Percentiles rank a stretch among this genome's conserved stretches.
phyloP scores from a whole-genome alignment of 495 filamentous ascomycete genomes.

The Podospora sp. region DNA sequence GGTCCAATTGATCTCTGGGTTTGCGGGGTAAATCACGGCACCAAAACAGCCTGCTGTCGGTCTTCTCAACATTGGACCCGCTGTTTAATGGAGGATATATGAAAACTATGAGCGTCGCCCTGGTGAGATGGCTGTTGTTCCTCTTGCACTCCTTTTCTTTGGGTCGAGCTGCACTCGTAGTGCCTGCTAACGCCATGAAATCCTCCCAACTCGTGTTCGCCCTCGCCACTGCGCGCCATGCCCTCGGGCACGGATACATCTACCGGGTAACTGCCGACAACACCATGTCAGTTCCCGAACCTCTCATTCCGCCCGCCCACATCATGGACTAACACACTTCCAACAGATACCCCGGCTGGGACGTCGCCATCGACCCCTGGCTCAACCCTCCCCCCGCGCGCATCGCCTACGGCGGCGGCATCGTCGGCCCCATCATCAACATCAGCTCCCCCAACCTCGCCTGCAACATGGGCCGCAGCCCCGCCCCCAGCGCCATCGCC shows the following conservation, averaged over 20 bases:
- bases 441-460: slow-evolving; percentile 55
- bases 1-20: too few relatives aligned
- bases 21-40: too few relatives aligned
- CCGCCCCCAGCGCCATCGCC: slow-evolving; percentile 49
- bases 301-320: neutral
- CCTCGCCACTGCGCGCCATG: neutral
- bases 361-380: slow-evolving; percentile 26
- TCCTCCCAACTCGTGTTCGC: too few relatives aligned
- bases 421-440: slow-evolving; percentile 48
- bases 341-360: slow-evolving; percentile 29
- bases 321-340: neutral
- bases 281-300: slow-evolving; percentile 1
- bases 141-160: too few relatives aligned
- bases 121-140: too few relatives aligned
- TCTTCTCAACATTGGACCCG: too few relatives aligned
- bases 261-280: neutral
- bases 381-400: slow-evolving; percentile 13
- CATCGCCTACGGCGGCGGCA: slow-evolving; percentile 28
- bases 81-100: too few relatives aligned
- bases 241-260: neutral
- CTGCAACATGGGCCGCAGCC: slow-evolving; percentile 60
- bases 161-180: too few relatives aligned
- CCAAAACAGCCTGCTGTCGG: too few relatives aligned
- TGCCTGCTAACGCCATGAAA: too few relatives aligned
- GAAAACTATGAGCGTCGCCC: too few relatives aligned